Base-by-base conservation (phyloP, 768 basidiomycete genomes). In the Hypholoma fasciculare region DNA sequence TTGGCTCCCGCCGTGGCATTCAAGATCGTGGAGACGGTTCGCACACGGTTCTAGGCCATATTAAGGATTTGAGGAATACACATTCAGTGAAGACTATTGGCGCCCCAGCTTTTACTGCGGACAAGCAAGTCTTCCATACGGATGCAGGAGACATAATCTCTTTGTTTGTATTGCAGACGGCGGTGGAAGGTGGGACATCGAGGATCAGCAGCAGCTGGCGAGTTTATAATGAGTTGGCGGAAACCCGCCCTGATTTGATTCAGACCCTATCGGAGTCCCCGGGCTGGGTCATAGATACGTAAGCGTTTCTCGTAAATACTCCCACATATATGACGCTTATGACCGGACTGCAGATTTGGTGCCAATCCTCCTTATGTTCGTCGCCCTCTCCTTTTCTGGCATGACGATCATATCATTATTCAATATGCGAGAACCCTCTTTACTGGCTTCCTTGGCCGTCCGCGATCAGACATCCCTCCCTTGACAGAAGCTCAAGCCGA, bases 211-310 rank as follows among this genome's bases (percentile, higher is more conserved):
- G 78, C 64, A 70, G 73, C 39, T 73, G 76, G 57, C 65, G 72
- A 23, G 78, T 79, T n/a, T 81, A 81, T 57, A 80, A 81, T 60
- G 78, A 81, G 52, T 68, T 81, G 26, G 80, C 77, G n/a, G 74
- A 71, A 36, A 78, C 76, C 13, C 71, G 80, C 39, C 80, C 78
- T 14, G 80, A 81, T 63, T 59, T 81, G 30, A 70, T 81, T 56
- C 68, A 66, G 48, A 23, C 75, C 8, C 65, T 81, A 6, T 67
- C 78, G 71, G 74, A 78, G 38, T 72, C 73, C 14, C 9, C 30
- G 9, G 30, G 30, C 9, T 80, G 78, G 79, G 23, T 72, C 3
- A 61, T 77, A 19, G 79, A 80, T 49, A 68, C 69, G 78, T 69
- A 54, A 17, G 65, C 56, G 12, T 38, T 30, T 6, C 54, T 36